Conservation (phyloP, 148 eudicot species). For the Chenopodium formosanum region DNA sequence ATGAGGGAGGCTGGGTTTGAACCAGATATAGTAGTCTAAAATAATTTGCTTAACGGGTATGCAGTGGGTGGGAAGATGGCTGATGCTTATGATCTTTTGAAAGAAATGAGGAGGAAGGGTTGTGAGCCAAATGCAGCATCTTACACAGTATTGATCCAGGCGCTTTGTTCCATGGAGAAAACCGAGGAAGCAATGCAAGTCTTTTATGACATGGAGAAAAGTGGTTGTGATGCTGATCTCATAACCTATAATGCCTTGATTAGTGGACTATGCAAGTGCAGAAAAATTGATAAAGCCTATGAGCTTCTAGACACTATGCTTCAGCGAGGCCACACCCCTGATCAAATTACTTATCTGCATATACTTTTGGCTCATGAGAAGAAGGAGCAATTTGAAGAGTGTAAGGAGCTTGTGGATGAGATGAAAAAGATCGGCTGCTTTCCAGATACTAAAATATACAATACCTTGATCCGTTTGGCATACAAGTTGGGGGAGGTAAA, state of each 20-base stretch:
- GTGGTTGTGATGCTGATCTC: slow-evolving; percentile 78
- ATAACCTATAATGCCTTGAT: slow-evolving; percentile 78
- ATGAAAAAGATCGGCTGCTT: slow-evolving; percentile 64
- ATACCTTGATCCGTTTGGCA: slow-evolving; percentile 63
- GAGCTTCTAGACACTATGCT: slow-evolving; percentile 72
- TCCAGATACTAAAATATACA: slow-evolving; percentile 73
- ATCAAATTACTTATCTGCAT: slow-evolving; percentile 64
- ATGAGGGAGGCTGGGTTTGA: slow-evolving; percentile 85
- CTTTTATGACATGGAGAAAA: slow-evolving; percentile 61
- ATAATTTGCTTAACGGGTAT: slow-evolving; percentile 84
- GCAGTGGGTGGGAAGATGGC: slow-evolving; percentile 74
- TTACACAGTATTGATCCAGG: slow-evolving; percentile 81
- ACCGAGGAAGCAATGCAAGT: slow-evolving; percentile 78
- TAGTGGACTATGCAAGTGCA: slow-evolving; percentile 81
- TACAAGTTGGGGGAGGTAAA: slow-evolving; percentile 79
- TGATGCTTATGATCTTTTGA: slow-evolving; percentile 82
- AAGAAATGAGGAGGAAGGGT: slow-evolving; percentile 89
- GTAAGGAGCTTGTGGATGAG: slow-evolving; percentile 69
- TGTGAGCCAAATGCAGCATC: slow-evolving; percentile 85
- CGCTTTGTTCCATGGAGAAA: slow-evolving; percentile 70
- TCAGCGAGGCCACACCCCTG: slow-evolving; percentile 64
- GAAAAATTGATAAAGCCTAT: slow-evolving; percentile 65
- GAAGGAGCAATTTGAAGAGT: slow-evolving; percentile 83
- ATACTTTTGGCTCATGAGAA: slow-evolving; percentile 84
- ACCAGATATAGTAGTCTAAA: slow-evolving; percentile 86